Base-by-base conservation (phyloP, 345 rosid species). In the Dipteronia dyeriana region DNA sequence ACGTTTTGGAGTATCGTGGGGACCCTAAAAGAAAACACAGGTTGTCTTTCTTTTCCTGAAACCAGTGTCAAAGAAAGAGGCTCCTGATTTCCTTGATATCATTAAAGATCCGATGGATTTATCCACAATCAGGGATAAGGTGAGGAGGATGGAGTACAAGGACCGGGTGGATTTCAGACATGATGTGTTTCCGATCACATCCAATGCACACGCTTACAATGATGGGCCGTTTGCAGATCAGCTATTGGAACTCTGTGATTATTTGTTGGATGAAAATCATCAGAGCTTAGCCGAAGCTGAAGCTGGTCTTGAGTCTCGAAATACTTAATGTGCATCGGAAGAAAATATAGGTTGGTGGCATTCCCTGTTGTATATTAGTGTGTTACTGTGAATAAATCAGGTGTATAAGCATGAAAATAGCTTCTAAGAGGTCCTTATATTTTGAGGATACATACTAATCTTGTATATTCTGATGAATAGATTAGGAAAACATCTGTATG, bases 61-160 rank as follows among this genome's bases (percentile, higher is more conserved):
- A 81, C 97, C 99, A 1, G 99, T 94, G 3, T 47, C 95, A 2
- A 92, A 82, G 89, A 96, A 96, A 82, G 98, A 94, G 70, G 98
- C 99, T 71, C 97, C 98, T 0, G 99, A 96, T 82, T 96, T 94
- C 85, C 84, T 82, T 39, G 79, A 91, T 41, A 57, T 88, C 45
- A 76, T 96, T 49, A 16, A 86, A 66, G 81, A 41, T 3, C 99
- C 99, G 6, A 96, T 96, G 99, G 99, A 96, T 89, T 88, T 96
- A 31, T 91, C 99, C 10, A 90, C 87, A 2, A 87, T 94, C 57
- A 86, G 91, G 75, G 94, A 92, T 39, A 96, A 94, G 86, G 99
- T 87, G 67, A 85, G 97, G 88, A 87, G 80, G 79, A 85, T 94
- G 92, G 94, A 91, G 78, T 94, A 96, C 87, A 92, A 84, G 86